phyloP scores from a whole-genome alignment of 495 filamentous ascomycete genomes.

The Talaromyces thailandensis region DNA sequence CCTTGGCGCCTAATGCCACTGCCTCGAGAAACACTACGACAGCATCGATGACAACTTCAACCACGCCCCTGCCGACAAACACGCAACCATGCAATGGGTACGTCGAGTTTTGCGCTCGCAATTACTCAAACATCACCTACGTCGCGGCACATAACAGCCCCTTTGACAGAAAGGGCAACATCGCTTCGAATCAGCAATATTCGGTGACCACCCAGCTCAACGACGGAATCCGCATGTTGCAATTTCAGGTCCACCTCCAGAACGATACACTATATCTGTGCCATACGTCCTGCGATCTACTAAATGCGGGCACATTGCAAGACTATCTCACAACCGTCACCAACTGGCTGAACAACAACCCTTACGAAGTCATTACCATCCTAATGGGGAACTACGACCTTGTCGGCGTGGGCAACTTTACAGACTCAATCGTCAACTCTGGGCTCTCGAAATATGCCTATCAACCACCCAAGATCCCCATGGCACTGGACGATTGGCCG shows the following conservation, averaged over 20 bases:
- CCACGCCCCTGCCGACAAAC: conserved; percentile 45
- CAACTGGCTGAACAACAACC: conserved; percentile 65
- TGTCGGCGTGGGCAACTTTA: conserved; percentile 50
- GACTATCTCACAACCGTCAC: conserved; percentile 61
- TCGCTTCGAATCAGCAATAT: conserved; percentile 69
- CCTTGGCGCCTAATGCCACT: conserved; percentile 27
- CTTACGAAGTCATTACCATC: conserved; percentile 87
- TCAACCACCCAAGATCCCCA: conserved; percentile 56
- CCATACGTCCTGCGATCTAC: conserved; percentile 70
- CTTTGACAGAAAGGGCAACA: conserved; percentile 59
- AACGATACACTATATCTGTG: conserved; percentile 55
- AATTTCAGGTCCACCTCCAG: conserved; percentile 71
- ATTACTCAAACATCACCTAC: conserved; percentile 84
- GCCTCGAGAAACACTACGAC: conserved; percentile 14
- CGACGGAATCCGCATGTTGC: conserved; percentile 82
- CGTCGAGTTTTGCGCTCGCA: conserved; percentile 69
- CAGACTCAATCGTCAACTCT: conserved; percentile 49
- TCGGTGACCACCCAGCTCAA: conserved; percentile 67
- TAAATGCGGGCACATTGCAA: conserved; percentile 71
- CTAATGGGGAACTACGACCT: conserved; percentile 78
- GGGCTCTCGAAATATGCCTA: conserved; percentile 66
- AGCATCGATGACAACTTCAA: conserved; percentile 21
- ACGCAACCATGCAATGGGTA: conserved; percentile 80
- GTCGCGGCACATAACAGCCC: conserved; percentile 85
- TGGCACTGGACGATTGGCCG: conserved; percentile 74